A percentile compares a stretch with the other conserved stretches of the same genome.
phyloP scores from a whole-genome alignment of 192 early-diverging fungal genomes.

The Umbelopsis isabellina region DNA sequence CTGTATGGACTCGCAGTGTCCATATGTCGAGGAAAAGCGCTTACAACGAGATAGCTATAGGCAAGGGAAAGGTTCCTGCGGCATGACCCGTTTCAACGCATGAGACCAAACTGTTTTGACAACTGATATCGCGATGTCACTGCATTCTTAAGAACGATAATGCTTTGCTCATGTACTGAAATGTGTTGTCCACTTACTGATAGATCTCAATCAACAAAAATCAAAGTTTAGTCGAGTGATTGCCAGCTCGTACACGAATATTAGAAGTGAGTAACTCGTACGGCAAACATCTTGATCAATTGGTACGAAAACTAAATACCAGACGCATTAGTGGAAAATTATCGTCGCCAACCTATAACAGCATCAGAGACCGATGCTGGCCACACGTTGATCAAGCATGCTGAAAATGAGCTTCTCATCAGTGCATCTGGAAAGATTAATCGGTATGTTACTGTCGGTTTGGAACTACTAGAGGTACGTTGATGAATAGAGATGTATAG shows the following conservation, averaged over 20 bases:
- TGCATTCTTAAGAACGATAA: background rate
- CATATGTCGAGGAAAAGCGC: background rate
- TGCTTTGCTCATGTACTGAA: background rate
- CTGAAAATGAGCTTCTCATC: conserved; percentile 38
- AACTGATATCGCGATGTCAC: background rate
- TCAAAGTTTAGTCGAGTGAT: too few species aligned
- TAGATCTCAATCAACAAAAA: too few species aligned
- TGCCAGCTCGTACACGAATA: background rate
- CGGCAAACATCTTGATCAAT: background rate
- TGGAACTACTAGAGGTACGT: conserved; percentile 31
- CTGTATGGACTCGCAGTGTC: conserved; percentile 4
- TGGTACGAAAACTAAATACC: background rate
- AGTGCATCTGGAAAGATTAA: conserved; percentile 24
- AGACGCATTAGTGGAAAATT: conserved; percentile 29
- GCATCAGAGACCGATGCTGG: background rate
- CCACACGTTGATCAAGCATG: background rate
- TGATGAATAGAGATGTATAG: background rate
- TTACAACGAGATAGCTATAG: background rate
- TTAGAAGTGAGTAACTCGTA: background rate
- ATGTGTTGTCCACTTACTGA: too few species aligned
- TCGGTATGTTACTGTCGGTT: conserved; percentile 26
- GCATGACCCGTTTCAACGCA: background rate
- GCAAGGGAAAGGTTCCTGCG: background rate
- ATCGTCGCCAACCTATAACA: conserved; percentile 23
- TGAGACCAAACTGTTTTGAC: background rate